Percentiles rank a stretch among this genome's conserved stretches.
Evolutionary conservation across 345 rosid species (phyloP).

Genomic region (Rhizophora mangle): DNA sequence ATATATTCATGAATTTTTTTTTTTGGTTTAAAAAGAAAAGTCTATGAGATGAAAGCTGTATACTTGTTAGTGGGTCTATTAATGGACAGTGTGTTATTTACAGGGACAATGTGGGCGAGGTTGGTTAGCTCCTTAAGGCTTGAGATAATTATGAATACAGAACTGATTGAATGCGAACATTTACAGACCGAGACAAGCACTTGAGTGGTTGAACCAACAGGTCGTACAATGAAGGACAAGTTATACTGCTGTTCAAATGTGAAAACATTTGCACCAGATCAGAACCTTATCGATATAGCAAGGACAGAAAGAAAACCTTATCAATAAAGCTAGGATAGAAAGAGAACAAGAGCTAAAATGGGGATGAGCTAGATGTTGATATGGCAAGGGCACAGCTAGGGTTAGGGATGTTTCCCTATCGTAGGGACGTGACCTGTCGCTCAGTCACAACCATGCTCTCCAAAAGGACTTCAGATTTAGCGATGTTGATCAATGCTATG

Average conservation of each 20-base stretch:
- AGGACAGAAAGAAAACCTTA: no score
- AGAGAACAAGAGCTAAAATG: slow-evolving; percentile 21
- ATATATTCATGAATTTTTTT: no score
- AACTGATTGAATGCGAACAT: no score
- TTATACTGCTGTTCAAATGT: no score
- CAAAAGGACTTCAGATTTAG: slow-evolving; percentile 12
- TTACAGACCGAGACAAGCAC: no score
- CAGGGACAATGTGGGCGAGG: slow-evolving; percentile 16
- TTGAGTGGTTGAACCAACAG: no score
- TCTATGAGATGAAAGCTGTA: not conserved
- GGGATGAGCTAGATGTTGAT: slow-evolving; percentile 41
- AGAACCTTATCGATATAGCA: not conserved
- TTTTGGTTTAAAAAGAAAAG: no score
- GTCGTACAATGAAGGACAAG: no score
- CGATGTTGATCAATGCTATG: slow-evolving; percentile 12
- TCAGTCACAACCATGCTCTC: slow-evolving; percentile 37
- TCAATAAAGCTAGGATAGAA: slow-evolving; percentile 14
- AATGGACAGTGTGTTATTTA: not conserved
- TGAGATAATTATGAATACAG: slow-evolving; percentile 17
- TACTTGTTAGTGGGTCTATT: not conserved
- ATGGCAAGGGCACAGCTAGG: slow-evolving; percentile 52
- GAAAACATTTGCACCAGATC: no score
- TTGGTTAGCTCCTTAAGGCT: not conserved
- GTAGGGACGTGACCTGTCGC: slow-evolving; percentile 51
- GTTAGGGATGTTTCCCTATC: slow-evolving; percentile 52